Conservation (phyloP, 192 early-diverging fungal genomes). For the Coemansia sp. region DNA sequence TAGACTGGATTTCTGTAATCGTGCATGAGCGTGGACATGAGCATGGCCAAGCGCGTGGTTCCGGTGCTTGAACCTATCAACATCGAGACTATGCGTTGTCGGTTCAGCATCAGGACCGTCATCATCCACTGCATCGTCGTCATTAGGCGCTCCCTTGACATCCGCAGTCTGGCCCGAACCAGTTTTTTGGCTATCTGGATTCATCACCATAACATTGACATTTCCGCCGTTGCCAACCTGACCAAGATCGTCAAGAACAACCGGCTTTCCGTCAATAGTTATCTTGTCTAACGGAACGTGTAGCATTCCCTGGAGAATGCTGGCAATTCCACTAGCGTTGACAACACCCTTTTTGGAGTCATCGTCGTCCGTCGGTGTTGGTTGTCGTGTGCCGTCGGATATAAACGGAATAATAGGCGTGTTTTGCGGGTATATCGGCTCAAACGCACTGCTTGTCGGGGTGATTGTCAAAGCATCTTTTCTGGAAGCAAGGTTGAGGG, state of each 20-base stretch:
- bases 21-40: background rate
- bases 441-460: conserved; percentile 9
- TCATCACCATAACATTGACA: conserved; percentile 6
- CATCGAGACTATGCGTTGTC: conserved; percentile 14
- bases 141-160: background rate
- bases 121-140: conserved; percentile 10
- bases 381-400: conserved; percentile 25
- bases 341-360: conserved; percentile 7
- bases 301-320: conserved; percentile 37
- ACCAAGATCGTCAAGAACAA: background rate
- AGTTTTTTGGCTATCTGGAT: background rate
- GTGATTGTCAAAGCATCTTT: conserved; percentile 7
- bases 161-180: background rate
- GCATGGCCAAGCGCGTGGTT: background rate
- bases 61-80: conserved; percentile 9
- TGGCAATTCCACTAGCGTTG: conserved; percentile 41
- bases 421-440: conserved; percentile 12
- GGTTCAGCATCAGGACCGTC: conserved; percentile 10
- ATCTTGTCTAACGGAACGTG: conserved; percentile 41
- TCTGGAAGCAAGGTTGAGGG: background rate
- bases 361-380: conserved; percentile 12
- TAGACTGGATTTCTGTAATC: background rate
- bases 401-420: conserved; percentile 44
- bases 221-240: background rate
- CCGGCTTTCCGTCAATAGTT: conserved; percentile 44